These are phyloP conservation scores for Pleurozium schreberi DNA, from an alignment of 225 moss, liverwort and hornwort species.

Conservation along the genomic window DNA sequence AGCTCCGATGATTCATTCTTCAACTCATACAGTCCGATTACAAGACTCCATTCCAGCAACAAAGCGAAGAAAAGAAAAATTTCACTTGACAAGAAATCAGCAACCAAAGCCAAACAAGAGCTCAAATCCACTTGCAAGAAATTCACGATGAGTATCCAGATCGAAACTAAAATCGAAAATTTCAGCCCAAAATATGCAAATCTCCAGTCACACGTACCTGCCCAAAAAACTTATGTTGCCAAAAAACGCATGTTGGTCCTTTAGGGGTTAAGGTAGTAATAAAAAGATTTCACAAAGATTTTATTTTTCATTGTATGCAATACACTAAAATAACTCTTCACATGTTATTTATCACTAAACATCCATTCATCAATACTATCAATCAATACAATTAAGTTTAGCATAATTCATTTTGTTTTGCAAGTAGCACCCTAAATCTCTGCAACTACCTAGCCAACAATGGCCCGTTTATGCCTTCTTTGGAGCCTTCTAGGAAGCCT, in stretches of 20 bases:
- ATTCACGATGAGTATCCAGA: background rate
- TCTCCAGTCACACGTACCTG: too few species aligned
- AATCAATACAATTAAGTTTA: background rate
- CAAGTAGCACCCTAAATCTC: background rate
- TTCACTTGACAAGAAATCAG: background rate
- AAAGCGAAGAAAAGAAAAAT: background rate
- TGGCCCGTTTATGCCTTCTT: background rate
- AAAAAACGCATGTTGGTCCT: too few species aligned
- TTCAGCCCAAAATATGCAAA: too few species aligned
- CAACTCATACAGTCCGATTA: background rate
- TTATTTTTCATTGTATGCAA: background rate
- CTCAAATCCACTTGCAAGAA: background rate
- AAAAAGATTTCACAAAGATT: background rate
- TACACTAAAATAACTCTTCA: background rate
- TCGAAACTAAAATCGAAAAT: background rate
- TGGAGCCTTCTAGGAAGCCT: background rate
- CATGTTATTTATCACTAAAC: background rate
- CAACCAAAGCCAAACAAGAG: background rate
- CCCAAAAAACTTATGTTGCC: too few species aligned
- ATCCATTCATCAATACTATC: background rate
- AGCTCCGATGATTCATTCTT: background rate
- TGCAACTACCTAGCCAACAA: background rate
- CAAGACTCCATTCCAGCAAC: background rate
- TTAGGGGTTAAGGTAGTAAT: too few species aligned
- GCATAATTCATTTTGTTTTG: background rate